Conservation (phyloP, 495 filamentous ascomycete genomes). For the Bathelium albidoporum region DNA sequence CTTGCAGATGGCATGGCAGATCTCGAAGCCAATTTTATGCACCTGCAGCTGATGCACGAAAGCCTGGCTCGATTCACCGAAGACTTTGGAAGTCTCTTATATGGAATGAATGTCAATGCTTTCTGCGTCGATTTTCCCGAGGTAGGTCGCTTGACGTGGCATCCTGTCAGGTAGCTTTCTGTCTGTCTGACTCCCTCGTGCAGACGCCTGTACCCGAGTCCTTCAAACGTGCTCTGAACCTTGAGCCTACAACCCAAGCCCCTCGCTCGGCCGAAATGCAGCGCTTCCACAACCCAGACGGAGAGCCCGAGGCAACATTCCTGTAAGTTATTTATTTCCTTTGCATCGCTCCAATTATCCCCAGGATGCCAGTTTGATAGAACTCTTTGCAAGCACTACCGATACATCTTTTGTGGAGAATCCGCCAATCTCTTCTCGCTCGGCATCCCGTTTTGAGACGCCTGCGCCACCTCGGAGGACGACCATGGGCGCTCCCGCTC, state of each 20-base stretch:
- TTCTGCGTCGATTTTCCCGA: constrained; percentile 98
- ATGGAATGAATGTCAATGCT: constrained; percentile 96
- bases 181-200: background rate
- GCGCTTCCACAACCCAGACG: constrained; percentile 14
- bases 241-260: constrained; percentile 4
- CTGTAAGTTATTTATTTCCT: constrained; percentile 47
- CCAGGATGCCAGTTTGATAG: constrained; percentile 2
- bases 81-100: constrained; percentile 89
- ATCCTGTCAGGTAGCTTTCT: background rate
- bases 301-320: constrained; percentile 72
- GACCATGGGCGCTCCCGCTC: background rate
- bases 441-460: constrained; percentile 53
- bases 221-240: constrained; percentile 49
- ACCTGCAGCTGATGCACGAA: constrained; percentile 94
- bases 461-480: constrained; percentile 30
- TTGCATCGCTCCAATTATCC: background rate
- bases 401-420: constrained; percentile 92
- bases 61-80: constrained; percentile 89
- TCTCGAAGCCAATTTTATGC: constrained; percentile 93
- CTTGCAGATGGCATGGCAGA: constrained; percentile 90
- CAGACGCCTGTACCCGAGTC: constrained; percentile 61
- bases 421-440: constrained; percentile 60
- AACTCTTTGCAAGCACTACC: constrained; percentile 54
- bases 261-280: constrained; percentile 13
- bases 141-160: constrained; percentile 36